Conservation (phyloP, 2,329 filamentous ascomycete species). For the Leptographium galeiforme region DNA sequence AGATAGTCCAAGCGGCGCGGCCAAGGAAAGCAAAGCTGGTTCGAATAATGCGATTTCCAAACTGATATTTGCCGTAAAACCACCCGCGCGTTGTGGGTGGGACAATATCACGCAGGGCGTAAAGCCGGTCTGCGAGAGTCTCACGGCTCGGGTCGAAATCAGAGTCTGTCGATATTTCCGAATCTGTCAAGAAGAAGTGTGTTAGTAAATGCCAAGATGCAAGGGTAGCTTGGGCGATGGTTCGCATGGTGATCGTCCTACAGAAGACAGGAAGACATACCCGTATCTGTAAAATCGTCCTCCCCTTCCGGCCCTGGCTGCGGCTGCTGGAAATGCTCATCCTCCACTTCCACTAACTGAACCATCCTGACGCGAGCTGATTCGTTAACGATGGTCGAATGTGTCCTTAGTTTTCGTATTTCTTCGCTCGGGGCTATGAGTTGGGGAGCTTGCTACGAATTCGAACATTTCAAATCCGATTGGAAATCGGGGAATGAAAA, state of each 20-base stretch:
- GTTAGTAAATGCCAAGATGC: not conserved
- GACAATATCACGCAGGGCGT: slow-evolving; percentile 63
- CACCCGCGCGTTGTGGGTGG: slow-evolving; percentile 58
- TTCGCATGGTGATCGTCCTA: not conserved
- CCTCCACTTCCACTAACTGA: slow-evolving; percentile 90
- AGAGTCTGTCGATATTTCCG: slow-evolving; percentile 71
- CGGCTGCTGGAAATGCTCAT: slow-evolving; percentile 76
- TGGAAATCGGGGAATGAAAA: not conserved
- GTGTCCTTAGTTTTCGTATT: not conserved
- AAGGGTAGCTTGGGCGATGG: not conserved
- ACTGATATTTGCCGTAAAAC: slow-evolving; percentile 46
- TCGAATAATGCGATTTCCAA: slow-evolving; percentile 43
- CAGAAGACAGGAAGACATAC: slow-evolving; percentile 37
- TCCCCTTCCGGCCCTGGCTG: slow-evolving; percentile 63
- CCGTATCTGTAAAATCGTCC: slow-evolving; percentile 87
- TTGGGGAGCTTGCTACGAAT: not conserved
- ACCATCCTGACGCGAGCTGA: slow-evolving; percentile 48
- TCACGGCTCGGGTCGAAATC: slow-evolving; percentile 49
- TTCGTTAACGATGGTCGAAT: not conserved
- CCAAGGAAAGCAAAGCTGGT: slow-evolving; percentile 58
- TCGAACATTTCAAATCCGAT: not conserved
- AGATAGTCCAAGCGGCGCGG: slow-evolving; percentile 81
- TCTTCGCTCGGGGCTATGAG: not conserved
- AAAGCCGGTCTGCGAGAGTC: slow-evolving; percentile 53
- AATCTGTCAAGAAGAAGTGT: slow-evolving; percentile 37